Base-by-base conservation (phyloP, 306 rosid genomes). In the Cicer chorassanicum region DNA sequence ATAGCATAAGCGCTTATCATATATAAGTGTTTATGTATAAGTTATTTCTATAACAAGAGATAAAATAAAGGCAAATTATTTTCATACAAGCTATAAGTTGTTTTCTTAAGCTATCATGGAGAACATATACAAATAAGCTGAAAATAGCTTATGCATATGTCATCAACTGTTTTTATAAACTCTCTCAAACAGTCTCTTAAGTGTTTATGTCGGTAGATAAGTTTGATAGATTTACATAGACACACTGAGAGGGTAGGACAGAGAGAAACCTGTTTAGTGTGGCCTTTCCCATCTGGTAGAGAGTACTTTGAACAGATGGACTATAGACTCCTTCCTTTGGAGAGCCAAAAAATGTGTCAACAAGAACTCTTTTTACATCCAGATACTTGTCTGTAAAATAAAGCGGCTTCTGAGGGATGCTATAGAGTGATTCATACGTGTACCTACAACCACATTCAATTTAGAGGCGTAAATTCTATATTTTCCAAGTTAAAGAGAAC, bases 241-340 rank as follows among this genome's bases (percentile, higher is more conserved):
- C 10, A 13, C 5, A 6, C 4, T 51, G 9, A 54, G 15, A 65
- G 40, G 51, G 45, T 36, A 15, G 15, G 68, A 19, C 9, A 68
- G 29, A 67, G 81, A 72, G 72, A 59, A 65, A 94, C 99, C 96
- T 85, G 87, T 71, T 86, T 46, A 94, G 89, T 49, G 86, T 82
- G 62, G 85, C 82, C 84, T 69, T 88, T 54, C 90, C 99, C 99
- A 94, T 94, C 61, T 82, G 88, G 85, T 88, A 90, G 65, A 94
- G 97, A 9, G 99, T 94, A 81, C 82, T 82, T 82, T 94, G 99
- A 80, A 94, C 97, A 55, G 99, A 94, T 15, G 97, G 93, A 75
- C 99, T 94, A 54, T 90, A 94, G 18, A 86, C 90, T 61, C 97
- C 99, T 67, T 38, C 90, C 45, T 82, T 86, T 53, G 97, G 88